Evolutionary conservation across 768 basidiomycete genomes (phyloP).

Genomic region (Mycena venus): DNA sequence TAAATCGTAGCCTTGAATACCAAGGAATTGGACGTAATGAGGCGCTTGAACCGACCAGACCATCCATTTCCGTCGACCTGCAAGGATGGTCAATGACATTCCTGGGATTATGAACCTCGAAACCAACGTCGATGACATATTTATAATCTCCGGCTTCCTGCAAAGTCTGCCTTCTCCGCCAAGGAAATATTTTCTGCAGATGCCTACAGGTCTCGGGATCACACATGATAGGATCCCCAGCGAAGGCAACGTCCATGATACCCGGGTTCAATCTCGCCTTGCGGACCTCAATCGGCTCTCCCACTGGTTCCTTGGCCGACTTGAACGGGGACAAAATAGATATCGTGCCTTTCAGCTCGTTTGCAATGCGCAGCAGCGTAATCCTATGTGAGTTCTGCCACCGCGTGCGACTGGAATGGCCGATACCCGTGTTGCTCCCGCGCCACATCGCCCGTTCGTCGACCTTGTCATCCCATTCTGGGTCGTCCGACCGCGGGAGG

Average conservation of each 20-base stretch:
- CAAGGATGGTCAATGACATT: neutral
- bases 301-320: conserved; percentile 46
- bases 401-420: conserved; percentile 48
- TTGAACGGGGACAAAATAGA: conserved; percentile 52
- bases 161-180: conserved; percentile 57
- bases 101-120: neutral
- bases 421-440: conserved; percentile 80
- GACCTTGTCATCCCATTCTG: conserved; percentile 73
- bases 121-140: conserved; percentile 69
- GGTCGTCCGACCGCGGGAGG: conserved; percentile 60
- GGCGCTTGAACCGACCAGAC: conserved; percentile 77
- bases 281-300: conserved; percentile 45
- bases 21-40: conserved; percentile 72
- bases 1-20: conserved; percentile 81
- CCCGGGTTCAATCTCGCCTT: conserved; percentile 63
- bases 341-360: conserved; percentile 54
- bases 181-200: conserved; percentile 64
- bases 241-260: conserved; percentile 73
- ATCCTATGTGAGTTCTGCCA: conserved; percentile 69
- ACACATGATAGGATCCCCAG: conserved; percentile 60
- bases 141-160: conserved; percentile 69
- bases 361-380: conserved; percentile 59
- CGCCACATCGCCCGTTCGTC: conserved; percentile 79
- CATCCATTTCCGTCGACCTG: conserved; percentile 77
- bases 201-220: conserved; percentile 56